Evolutionary conservation across 148 eudicot genomes (phyloP).

Genomic region (Rhododendron kiyosumense): DNA sequence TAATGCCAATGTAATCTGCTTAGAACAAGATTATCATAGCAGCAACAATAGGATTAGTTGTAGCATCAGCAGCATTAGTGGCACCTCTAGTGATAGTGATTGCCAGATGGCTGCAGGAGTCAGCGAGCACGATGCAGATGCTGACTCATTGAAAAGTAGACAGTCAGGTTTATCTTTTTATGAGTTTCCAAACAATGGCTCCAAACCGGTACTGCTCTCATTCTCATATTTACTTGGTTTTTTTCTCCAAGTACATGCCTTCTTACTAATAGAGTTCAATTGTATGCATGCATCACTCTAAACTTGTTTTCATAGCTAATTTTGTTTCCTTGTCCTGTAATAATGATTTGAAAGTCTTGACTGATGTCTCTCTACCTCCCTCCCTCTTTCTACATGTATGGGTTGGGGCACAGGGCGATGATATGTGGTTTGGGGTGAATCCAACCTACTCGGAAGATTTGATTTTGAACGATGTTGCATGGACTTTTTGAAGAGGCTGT

Average conservation of each 20-base stretch:
- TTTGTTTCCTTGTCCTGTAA: background rate
- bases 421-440: background rate
- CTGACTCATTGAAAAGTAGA: conserved; percentile 77
- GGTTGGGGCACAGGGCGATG: background rate
- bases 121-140: conserved; percentile 95
- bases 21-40: conserved; percentile 53
- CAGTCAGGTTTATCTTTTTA: conserved; percentile 67
- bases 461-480: background rate
- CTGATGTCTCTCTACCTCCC: background rate
- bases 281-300: background rate
- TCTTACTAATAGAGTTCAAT: background rate
- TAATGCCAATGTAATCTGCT: conserved; percentile 45
- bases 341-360: background rate
- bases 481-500: background rate
- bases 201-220: conserved; percentile 43
- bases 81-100: conserved; percentile 89
- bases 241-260: background rate
- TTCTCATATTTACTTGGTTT: background rate
- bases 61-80: conserved; percentile 74
- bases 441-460: background rate
- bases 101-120: conserved; percentile 45
- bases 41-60: conserved; percentile 89
- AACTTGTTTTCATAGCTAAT: background rate
- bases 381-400: background rate
- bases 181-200: conserved; percentile 54